Evolutionary conservation across 306 rosid genomes (phyloP), one percentile per base, ranked within the genome.

Genomic region (Cicer arietinum): DNA sequence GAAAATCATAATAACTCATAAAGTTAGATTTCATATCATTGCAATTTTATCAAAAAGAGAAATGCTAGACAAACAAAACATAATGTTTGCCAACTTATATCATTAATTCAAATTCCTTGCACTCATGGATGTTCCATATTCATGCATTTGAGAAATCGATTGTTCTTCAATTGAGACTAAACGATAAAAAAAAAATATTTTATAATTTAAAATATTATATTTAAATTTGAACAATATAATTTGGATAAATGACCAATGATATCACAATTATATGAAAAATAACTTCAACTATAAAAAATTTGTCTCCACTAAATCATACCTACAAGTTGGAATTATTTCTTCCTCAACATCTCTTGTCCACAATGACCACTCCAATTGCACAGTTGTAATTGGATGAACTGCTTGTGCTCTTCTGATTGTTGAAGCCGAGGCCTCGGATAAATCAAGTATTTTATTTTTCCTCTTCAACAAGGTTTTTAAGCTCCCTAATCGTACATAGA

Each of bases 381-480:
- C 87, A 7, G 89, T 88, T 51, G 94, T 71, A 20, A 87, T 81
- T 1, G 94, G 91, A 82, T 85, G 94, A 81, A 89, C 85, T 11
- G 84, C 94, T 52, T 89, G 94, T 10, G 91, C 91, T 82, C 91
- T 85, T 86, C 90, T 89, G 62, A 89, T 87, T 16, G 94, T 87
- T 18, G 90, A 73, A 53, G 90, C 76, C 4, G 90, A 89, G 9
- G 94, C 91, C 85, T 89, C 94, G 1, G 88, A 85, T 2, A 89
- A 62, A 40, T 89, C 91, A 14, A 87, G 75, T 89, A 87, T 52
- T 84, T 87, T 65, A 89, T 73, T 54, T 87, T 87, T 1, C 94
- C 58, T 87, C 94, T 76, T 85, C 91, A 66, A 89, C 84, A 8
- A 84, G 79, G 62, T 85, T 89, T 22, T 89, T 89, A 30, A 89